A percentile compares a stretch with the other conserved stretches of the same genome.
Conservation (phyloP, 176 grass and related monocot genomes). For the barley (Hordeum vulgare) region DNA sequence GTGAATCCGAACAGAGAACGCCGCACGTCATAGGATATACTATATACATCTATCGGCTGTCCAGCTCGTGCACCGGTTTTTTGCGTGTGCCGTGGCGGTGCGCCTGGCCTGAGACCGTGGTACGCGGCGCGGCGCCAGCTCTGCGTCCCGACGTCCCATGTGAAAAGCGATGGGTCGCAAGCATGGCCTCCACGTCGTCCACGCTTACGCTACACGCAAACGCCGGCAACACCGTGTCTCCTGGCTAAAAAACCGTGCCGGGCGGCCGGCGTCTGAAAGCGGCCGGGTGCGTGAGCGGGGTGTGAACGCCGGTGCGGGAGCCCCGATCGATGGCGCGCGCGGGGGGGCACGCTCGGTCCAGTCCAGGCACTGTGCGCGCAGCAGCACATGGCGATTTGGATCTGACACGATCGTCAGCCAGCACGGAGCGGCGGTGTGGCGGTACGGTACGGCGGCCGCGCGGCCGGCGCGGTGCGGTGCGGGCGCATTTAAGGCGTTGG, state of each 20-base stretch:
- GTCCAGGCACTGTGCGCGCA: background rate
- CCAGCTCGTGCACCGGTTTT: background rate
- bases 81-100: background rate
- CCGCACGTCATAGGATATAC: background rate
- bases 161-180: background rate
- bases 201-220: background rate
- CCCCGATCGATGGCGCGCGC: background rate
- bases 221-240: background rate
- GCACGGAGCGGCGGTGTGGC: background rate
- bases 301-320: background rate
- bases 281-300: background rate
- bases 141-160: background rate
- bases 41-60: no score
- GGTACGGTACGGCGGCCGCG: background rate
- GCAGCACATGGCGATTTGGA: background rate
- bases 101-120: background rate
- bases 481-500: background rate
- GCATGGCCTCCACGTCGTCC: background rate
- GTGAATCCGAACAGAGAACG: background rate
- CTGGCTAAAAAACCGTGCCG: background rate
- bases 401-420: background rate
- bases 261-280: constrained; percentile 2
- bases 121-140: background rate
- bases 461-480: constrained; percentile 6
- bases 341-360: no score